These are phyloP conservation scores for Globisporangium cystogenes DNA, from an alignment of 352 stramenopile genomes.

Conservation along the genomic window DNA sequence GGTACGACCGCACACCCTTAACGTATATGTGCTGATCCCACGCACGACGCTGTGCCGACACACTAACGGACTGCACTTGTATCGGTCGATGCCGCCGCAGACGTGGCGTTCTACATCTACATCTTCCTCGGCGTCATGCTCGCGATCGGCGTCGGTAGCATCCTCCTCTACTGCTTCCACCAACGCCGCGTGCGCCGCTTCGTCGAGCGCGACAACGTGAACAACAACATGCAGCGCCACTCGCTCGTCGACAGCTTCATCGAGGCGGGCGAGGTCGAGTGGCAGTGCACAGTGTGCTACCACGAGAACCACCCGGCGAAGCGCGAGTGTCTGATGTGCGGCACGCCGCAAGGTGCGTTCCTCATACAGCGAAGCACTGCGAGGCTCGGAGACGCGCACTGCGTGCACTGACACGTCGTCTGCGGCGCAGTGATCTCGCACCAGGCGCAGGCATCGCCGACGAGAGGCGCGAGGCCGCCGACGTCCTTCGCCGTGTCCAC, in stretches of 20 bases:
- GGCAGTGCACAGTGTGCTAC: conserved; percentile 82
- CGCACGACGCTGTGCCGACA: too few species aligned
- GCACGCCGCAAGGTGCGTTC: conserved; percentile 60
- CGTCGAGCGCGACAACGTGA: conserved; percentile 60
- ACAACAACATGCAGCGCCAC: conserved; percentile 87
- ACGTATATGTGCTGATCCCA: too few species aligned
- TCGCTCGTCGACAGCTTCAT: conserved; percentile 78
- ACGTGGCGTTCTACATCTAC: conserved; percentile 63
- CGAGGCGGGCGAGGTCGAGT: conserved; percentile 63
- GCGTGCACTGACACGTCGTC: too few species aligned
- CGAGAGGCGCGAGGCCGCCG: conserved; percentile 12
- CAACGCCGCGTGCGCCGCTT: conserved; percentile 52
- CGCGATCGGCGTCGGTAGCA: conserved; percentile 24
- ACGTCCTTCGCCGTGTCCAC: conserved; percentile 26
- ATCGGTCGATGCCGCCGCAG: too few species aligned
- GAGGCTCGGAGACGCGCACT: too few species aligned
- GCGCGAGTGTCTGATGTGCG: conserved; percentile 78
- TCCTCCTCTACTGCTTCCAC: conserved; percentile 64
- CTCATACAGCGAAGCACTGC: too few species aligned
- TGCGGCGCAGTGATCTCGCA: conserved; percentile 56
- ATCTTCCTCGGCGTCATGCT: conserved; percentile 68
- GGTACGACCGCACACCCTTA: too few species aligned
- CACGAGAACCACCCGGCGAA: conserved; percentile 83
- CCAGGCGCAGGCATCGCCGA: conserved; percentile 32
- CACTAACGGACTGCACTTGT: too few species aligned